Percentiles rank a stretch among this genome's conserved stretches.
These are phyloP conservation scores for Termitomyces sp. DNA, from an alignment of 768 basidiomycete species.

Conservation along the genomic window DNA sequence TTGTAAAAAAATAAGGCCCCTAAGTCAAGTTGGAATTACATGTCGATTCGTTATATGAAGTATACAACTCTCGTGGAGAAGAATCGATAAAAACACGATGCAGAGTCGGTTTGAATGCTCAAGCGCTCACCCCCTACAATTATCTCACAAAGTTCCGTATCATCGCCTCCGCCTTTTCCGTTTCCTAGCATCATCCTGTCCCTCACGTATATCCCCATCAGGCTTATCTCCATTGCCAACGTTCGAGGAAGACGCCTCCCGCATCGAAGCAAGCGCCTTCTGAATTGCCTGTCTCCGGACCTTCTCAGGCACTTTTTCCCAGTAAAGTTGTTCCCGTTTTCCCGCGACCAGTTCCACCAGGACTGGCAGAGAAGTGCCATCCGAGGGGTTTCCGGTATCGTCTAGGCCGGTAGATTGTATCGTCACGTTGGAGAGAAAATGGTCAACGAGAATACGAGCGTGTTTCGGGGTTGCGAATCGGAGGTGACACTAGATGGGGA, in stretches of 20 bases:
- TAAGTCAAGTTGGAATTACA: too few relatives aligned
- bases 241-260: neutral
- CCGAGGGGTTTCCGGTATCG: conserved; percentile 31
- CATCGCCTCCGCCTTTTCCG: conserved; percentile 11
- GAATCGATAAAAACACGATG: too few relatives aligned
- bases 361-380: conserved; percentile 24
- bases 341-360: conserved; percentile 56
- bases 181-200: neutral
- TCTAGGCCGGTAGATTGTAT: conserved; percentile 56
- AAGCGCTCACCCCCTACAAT: neutral
- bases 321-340: conserved; percentile 67
- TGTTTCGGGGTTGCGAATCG: conserved; percentile 56
- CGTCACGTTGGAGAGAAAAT: conserved; percentile 35
- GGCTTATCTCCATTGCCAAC: neutral
- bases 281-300: conserved; percentile 50
- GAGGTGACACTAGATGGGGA: conserved; percentile 57
- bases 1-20: too few relatives aligned
- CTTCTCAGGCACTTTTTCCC: conserved; percentile 78
- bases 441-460: conserved; percentile 38
- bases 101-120: too few relatives aligned
- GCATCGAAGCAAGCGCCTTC: conserved; percentile 14
- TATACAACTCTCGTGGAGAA: too few relatives aligned
- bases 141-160: neutral
- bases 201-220: neutral
- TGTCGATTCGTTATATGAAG: too few relatives aligned